Conservation (phyloP, 208 protist species). For the Herpetomonas samuelpessoai region DNA sequence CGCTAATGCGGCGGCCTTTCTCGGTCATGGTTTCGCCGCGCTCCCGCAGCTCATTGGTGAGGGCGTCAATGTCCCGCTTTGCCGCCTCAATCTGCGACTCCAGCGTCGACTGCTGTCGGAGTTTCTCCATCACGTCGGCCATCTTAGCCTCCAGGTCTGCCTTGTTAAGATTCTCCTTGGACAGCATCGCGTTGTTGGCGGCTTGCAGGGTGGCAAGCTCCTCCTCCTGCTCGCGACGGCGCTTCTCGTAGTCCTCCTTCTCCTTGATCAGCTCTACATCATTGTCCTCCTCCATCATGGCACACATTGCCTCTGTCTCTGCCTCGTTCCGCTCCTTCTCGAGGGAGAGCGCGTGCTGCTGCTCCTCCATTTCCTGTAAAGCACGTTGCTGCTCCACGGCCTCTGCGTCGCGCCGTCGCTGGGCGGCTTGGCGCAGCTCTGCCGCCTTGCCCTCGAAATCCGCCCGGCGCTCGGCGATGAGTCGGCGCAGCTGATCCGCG, state of each 20-base stretch:
- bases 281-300: constrained; percentile 94
- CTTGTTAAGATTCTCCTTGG: constrained; percentile 89
- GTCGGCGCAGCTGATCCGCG: constrained; percentile 59
- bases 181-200: constrained; percentile 82
- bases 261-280: constrained; percentile 93
- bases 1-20: constrained; percentile 96
- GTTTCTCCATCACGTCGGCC: constrained; percentile 82
- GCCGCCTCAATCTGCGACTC: constrained; percentile 92
- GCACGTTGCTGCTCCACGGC: constrained; percentile 44
- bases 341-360: constrained; percentile 48
- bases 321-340: constrained; percentile 72
- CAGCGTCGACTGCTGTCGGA: constrained; percentile 77
- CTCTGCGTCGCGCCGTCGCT: constrained; percentile 28
- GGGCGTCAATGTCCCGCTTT: constrained; percentile 93
- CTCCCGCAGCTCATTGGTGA: constrained; percentile 92
- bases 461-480: constrained; percentile 74
- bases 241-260: constrained; percentile 93
- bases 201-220: constrained; percentile 83
- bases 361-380: constrained; percentile 55
- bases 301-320: constrained; percentile 81
- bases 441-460: constrained; percentile 49
- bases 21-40: constrained; percentile 95
- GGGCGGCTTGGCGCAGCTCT: constrained; percentile 45
- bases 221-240: constrained; percentile 88
- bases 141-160: constrained; percentile 93